These are phyloP conservation scores for Sphaerulina musiva DNA, from an alignment of 2,329 filamentous ascomycete species.

Conservation along the genomic window DNA sequence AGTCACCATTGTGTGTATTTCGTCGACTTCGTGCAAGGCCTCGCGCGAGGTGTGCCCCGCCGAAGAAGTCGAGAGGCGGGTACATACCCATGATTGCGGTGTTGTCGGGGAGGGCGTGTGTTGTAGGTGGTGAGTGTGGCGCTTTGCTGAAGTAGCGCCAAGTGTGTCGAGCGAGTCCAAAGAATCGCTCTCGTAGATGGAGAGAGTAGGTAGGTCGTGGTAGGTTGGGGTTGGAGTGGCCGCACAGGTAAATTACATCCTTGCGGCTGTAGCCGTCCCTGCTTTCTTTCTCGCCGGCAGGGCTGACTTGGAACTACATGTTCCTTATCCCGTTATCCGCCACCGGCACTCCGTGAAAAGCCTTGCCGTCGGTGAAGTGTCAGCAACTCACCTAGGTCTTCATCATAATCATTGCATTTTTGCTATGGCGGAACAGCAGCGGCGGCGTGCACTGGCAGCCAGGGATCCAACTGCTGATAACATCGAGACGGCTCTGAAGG, in stretches of 20 bases:
- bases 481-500: conserved; percentile 30
- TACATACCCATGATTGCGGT: conserved; percentile 56
- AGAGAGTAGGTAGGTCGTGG: conserved; percentile 1
- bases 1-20: conserved; percentile 15
- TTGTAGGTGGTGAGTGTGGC: conserved; percentile 12
- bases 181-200: conserved; percentile 3
- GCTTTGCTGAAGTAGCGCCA: conserved; percentile 13
- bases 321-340: too few species aligned
- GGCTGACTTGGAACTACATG: neutral
- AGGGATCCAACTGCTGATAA: conserved; percentile 23
- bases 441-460: conserved; percentile 3
- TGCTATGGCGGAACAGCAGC: conserved; percentile 10
- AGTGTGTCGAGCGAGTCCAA: neutral
- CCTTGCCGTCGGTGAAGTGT: neutral
- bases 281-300: conserved; percentile 4
- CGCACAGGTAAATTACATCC: neutral
- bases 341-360: neutral
- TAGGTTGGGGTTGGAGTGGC: conserved; percentile 10
- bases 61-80: neutral
- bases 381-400: too few species aligned
- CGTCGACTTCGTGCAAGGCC: neutral
- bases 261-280: too few species aligned
- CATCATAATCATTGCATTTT: too few species aligned
- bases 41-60: neutral
- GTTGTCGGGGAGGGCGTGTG: neutral